These are phyloP conservation scores for Kodamaea fukazawae DNA, from an alignment of 805 yeast species.

Conservation along the genomic window DNA sequence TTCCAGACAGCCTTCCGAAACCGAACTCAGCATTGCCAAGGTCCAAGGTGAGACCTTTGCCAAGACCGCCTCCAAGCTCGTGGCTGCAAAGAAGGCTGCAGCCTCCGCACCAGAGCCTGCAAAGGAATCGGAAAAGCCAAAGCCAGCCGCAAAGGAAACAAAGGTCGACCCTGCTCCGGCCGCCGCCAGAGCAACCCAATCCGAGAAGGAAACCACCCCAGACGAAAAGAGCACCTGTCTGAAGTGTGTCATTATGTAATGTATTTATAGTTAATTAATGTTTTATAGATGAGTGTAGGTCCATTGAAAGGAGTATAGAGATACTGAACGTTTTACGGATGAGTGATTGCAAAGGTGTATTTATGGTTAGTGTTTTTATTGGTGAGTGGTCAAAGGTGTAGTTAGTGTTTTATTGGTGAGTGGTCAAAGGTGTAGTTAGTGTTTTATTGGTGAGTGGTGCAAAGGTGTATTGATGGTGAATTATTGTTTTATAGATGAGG, in stretches of 20 bases:
- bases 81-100: slow-evolving; percentile 3
- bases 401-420: too few species aligned
- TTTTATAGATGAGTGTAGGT: too few species aligned
- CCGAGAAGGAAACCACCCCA: slow-evolving; percentile 10
- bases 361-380: too few species aligned
- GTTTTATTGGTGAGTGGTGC: too few species aligned
- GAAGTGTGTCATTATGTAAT: slow-evolving; percentile 14
- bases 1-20: slow-evolving; percentile 59
- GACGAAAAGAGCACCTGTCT: slow-evolving; percentile 12
- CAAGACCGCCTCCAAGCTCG: slow-evolving; percentile 37
- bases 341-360: too few species aligned
- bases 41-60: slow-evolving; percentile 69
- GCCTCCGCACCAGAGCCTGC: not conserved
- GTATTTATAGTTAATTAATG: not conserved
- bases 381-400: too few species aligned
- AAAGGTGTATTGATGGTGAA: too few species aligned
- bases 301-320: too few species aligned
- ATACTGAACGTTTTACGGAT: too few species aligned
- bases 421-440: too few species aligned
- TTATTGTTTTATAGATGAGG: too few species aligned
- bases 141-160: not conserved
- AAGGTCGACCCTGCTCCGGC: not conserved
- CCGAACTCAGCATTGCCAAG: slow-evolving; percentile 63
- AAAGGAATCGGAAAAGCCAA: not conserved
- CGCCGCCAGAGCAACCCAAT: slow-evolving; percentile 12